A percentile compares a stretch with the other conserved stretches of the same genome.
Conservation (phyloP, 352 stramenopile species). For the Globisporangium parvum region DNA sequence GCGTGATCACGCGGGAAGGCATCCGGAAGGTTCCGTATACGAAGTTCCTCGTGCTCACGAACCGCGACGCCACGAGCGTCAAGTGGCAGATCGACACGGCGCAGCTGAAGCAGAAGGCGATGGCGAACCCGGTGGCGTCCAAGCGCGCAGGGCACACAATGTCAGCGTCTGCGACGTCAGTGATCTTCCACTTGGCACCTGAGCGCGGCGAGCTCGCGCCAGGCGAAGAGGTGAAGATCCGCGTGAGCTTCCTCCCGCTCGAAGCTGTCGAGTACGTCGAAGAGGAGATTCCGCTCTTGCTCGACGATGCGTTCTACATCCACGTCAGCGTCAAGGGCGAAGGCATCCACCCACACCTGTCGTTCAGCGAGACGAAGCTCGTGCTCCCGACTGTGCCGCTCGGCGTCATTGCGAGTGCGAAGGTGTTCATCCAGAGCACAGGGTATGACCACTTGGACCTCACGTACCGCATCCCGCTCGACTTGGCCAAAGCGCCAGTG, state of each 20-base stretch:
- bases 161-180: conserved; percentile 22
- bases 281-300: conserved; percentile 62
- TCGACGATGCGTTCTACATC: conserved; percentile 78
- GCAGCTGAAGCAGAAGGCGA: conserved; percentile 21
- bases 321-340: conserved; percentile 68
- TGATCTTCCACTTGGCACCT: conserved; percentile 81
- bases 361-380: conserved; percentile 82
- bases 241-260: conserved; percentile 83
- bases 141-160: conserved; percentile 26
- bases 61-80: conserved; percentile 51
- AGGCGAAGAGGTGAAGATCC: conserved; percentile 69
- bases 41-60: conserved; percentile 70
- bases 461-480: conserved; percentile 67
- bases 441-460: conserved; percentile 92
- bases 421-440: conserved; percentile 81
- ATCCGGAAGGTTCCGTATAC: conserved; percentile 87
- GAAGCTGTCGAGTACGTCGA: conserved; percentile 75
- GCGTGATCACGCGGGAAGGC: conserved; percentile 80
- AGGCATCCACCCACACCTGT: conserved; percentile 90
- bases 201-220: conserved; percentile 72
- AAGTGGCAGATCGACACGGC: conserved; percentile 78
- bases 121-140: conserved; percentile 12
- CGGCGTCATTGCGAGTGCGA: conserved; percentile 47
- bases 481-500: conserved; percentile 75
- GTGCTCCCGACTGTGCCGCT: conserved; percentile 89